Conservation (phyloP, 2,329 filamentous ascomycete genomes). For the Chaetomiaceae sp. region DNA sequence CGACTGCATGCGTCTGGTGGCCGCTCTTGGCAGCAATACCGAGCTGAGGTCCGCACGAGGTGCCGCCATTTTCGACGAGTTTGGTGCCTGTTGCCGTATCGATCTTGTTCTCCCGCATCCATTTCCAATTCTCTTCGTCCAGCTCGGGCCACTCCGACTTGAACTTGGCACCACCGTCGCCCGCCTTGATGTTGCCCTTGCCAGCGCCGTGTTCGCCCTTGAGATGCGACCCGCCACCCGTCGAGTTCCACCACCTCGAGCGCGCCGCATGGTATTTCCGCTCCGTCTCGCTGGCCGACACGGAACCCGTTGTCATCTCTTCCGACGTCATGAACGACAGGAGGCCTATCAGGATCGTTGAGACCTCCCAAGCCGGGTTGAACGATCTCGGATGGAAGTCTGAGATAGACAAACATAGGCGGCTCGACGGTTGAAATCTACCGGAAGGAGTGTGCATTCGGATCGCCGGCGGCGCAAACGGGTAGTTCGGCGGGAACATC, state of each 20-base stretch:
- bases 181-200: conserved; percentile 81
- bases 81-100: conserved; percentile 70
- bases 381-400: conserved; percentile 98
- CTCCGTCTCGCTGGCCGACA: conserved; percentile 72
- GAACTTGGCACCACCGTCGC: conserved; percentile 90
- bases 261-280: conserved; percentile 70
- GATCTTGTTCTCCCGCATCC: conserved; percentile 80
- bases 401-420: conserved; percentile 90
- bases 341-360: conserved; percentile 89
- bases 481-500: conserved; percentile 92
- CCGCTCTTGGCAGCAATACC: conserved; percentile 60
- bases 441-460: conserved; percentile 98
- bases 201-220: conserved; percentile 46
- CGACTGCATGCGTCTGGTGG: conserved; percentile 62
- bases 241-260: conserved; percentile 94
- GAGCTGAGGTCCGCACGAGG: conserved; percentile 45
- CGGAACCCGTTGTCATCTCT: conserved; percentile 94
- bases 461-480: conserved; percentile 93
- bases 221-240: conserved; percentile 71
- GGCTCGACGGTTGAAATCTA: conserved; percentile 86
- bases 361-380: conserved; percentile 97
- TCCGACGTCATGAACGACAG: conserved; percentile 98
- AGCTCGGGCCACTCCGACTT: conserved; percentile 83
- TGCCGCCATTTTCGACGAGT: conserved; percentile 36
- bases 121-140: conserved; percentile 84